Percentiles rank a stretch among this genome's conserved stretches.
Evolutionary conservation across 306 rosid species (phyloP).

Genomic region (Casuarina cunninghamiana): DNA sequence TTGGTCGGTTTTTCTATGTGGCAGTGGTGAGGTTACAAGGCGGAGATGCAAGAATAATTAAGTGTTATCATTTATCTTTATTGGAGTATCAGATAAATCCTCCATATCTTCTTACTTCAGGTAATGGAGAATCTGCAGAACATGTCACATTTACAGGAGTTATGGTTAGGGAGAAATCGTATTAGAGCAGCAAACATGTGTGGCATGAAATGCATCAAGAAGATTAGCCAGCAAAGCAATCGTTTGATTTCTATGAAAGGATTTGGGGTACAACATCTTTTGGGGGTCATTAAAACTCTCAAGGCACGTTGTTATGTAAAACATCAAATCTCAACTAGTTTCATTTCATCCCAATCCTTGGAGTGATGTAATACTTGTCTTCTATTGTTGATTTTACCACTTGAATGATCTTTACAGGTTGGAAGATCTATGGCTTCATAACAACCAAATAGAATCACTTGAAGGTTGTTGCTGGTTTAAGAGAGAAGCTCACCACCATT

Average conservation of each 20-base stretch:
- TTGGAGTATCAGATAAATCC: conserved; percentile 1
- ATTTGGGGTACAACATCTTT: conserved; percentile 54
- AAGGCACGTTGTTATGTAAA: conserved; percentile 4
- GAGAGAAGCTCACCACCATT: conserved; percentile 78
- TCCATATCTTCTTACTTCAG: conserved; percentile 38
- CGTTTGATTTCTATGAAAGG: conserved; percentile 82
- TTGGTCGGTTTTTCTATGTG: background rate
- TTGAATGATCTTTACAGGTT: conserved; percentile 47
- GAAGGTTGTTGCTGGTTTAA: conserved; percentile 80
- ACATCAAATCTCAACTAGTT: background rate
- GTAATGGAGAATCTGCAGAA: conserved; percentile 81
- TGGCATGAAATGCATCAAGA: conserved; percentile 74
- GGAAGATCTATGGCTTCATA: conserved; percentile 96
- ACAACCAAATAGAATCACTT: conserved; percentile 75
- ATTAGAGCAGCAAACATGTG: conserved; percentile 74
- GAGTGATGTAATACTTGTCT: background rate
- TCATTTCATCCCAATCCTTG: background rate
- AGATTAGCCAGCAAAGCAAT: conserved; percentile 95
- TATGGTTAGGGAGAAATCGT: conserved; percentile 94
- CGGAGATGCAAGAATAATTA: background rate
- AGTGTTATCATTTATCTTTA: background rate
- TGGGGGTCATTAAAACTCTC: background rate
- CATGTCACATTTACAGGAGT: conserved; percentile 66
- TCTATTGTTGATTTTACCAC: conserved; percentile 24
- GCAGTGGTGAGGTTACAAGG: background rate